Conservation (phyloP, 2,329 filamentous ascomycete species). For the Penicillium expansum region DNA sequence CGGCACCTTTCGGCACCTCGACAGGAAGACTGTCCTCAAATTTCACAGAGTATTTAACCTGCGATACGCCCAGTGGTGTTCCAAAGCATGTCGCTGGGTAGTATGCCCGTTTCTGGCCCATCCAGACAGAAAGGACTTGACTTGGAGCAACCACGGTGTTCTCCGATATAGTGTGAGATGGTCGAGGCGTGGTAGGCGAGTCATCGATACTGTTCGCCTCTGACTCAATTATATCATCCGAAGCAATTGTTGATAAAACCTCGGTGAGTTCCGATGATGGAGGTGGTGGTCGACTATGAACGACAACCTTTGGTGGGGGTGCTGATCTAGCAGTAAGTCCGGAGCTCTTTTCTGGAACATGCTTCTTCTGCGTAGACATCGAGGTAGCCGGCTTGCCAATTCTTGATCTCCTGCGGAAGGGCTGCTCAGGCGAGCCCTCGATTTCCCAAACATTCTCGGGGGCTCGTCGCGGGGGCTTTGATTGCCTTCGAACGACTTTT, state of each 20-base stretch:
- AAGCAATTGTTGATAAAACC: slow-evolving; percentile 9
- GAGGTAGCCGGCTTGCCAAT: slow-evolving; percentile 7
- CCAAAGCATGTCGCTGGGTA: slow-evolving; percentile 61
- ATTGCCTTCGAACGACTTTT: slow-evolving; percentile 21
- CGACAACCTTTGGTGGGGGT: slow-evolving; percentile 5
- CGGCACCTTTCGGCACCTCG: slow-evolving; percentile 39
- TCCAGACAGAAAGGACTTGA: slow-evolving; percentile 59
- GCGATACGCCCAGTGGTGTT: slow-evolving; percentile 37
- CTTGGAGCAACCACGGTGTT: slow-evolving; percentile 44
- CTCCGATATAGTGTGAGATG: slow-evolving; percentile 12
- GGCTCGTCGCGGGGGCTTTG: slow-evolving; percentile 22
- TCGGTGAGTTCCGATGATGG: slow-evolving; percentile 18
- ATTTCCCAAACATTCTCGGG: slow-evolving; percentile 38
- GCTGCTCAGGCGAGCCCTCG: slow-evolving; percentile 33
- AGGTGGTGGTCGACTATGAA: slow-evolving; percentile 10
- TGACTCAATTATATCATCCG: slow-evolving; percentile 11
- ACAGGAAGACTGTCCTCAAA: slow-evolving; percentile 46
- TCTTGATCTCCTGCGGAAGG: slow-evolving; percentile 20
- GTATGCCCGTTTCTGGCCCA: slow-evolving; percentile 53
- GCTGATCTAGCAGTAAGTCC: slow-evolving; percentile 3
- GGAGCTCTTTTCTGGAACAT: slow-evolving; percentile 2
- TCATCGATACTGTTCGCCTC: slow-evolving; percentile 11
- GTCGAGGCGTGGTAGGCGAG: slow-evolving; percentile 14
- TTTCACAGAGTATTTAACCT: slow-evolving; percentile 45
- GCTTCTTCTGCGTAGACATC: slow-evolving; percentile 5